Evolutionary conservation across 2,329 filamentous ascomycete genomes (phyloP).

Genomic region (Rhytidhysteron rufulum): DNA sequence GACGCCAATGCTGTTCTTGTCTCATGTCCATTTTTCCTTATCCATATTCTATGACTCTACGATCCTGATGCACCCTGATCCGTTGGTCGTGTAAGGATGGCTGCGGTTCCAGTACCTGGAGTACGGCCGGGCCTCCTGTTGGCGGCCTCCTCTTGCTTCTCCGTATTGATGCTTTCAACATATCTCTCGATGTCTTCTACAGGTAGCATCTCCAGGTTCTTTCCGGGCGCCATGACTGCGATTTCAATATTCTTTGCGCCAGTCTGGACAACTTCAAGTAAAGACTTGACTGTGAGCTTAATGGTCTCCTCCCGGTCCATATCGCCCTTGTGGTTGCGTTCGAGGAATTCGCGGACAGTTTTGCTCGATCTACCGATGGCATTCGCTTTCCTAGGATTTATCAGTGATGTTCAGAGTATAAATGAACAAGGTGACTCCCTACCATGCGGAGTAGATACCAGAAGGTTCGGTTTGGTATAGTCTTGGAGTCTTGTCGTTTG

Average conservation of each 20-base stretch:
- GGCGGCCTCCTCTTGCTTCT: slow-evolving; percentile 97
- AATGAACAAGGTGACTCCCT: slow-evolving; percentile 29
- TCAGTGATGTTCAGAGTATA: slow-evolving; percentile 11
- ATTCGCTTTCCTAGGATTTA: slow-evolving; percentile 81
- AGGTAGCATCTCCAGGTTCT: slow-evolving; percentile 87
- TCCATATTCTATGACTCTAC: slow-evolving; percentile 13
- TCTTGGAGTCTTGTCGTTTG: slow-evolving; percentile 80
- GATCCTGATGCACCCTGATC: slow-evolving; percentile 34
- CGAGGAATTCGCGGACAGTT: slow-evolving; percentile 96
- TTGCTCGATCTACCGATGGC: slow-evolving; percentile 98
- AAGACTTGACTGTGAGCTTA: slow-evolving; percentile 94
- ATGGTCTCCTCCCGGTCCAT: slow-evolving; percentile 97
- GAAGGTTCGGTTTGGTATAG: slow-evolving; percentile 99
- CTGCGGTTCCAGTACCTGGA: slow-evolving; percentile 65
- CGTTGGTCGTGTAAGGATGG: slow-evolving; percentile 66
- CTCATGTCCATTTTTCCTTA: not conserved
- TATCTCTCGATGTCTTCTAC: slow-evolving; percentile 95
- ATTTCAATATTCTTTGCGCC: slow-evolving; percentile 99
- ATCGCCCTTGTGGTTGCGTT: slow-evolving; percentile 96
- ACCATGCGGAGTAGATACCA: slow-evolving; percentile 99
- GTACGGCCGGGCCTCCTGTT: slow-evolving; percentile 74
- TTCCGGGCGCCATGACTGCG: slow-evolving; percentile 92
- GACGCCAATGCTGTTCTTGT: slow-evolving; percentile 30
- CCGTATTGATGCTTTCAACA: slow-evolving; percentile 97
- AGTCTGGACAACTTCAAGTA: slow-evolving; percentile 96